These are phyloP conservation scores for Noccaea bulbosa DNA, from an alignment of 345 rosid genomes.

Conservation along the genomic window DNA sequence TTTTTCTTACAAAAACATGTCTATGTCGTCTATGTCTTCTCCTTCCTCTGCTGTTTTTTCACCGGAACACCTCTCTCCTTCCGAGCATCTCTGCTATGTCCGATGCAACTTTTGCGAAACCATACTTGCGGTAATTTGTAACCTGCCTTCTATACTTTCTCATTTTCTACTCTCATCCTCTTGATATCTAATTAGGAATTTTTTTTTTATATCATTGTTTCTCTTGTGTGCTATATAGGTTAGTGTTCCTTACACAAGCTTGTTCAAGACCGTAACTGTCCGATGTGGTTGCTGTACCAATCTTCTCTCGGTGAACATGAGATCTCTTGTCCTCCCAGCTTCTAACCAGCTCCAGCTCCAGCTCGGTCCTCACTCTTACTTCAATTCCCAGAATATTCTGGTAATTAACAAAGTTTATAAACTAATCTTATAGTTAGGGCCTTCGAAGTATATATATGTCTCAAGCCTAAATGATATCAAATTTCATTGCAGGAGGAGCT, in stretches of 20 bases:
- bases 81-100: conserved; percentile 98
- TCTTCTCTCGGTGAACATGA: conserved; percentile 84
- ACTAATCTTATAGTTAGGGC: conserved; percentile 5
- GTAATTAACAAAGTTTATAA: conserved; percentile 40
- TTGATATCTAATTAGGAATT: neutral
- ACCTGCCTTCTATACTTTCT: neutral
- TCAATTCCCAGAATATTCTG: conserved; percentile 72
- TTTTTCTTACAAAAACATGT: conserved; percentile 39
- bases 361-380: conserved; percentile 75
- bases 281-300: conserved; percentile 97
- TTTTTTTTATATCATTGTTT: neutral
- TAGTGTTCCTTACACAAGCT: conserved; percentile 92
- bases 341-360: conserved; percentile 73
- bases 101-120: conserved; percentile 94
- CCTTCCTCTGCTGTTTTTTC: conserved; percentile 75
- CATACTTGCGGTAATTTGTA: conserved; percentile 74
- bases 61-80: conserved; percentile 90
- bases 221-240: conserved; percentile 53
- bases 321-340: conserved; percentile 66
- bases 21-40: conserved; percentile 61
- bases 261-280: conserved; percentile 94
- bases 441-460: neutral
- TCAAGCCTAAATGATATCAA: neutral
- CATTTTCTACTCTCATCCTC: conserved; percentile 16
- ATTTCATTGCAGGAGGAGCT: conserved; percentile 72